Conservation (phyloP, 805 yeast genomes). For the Hanseniaspora lachancei region DNA sequence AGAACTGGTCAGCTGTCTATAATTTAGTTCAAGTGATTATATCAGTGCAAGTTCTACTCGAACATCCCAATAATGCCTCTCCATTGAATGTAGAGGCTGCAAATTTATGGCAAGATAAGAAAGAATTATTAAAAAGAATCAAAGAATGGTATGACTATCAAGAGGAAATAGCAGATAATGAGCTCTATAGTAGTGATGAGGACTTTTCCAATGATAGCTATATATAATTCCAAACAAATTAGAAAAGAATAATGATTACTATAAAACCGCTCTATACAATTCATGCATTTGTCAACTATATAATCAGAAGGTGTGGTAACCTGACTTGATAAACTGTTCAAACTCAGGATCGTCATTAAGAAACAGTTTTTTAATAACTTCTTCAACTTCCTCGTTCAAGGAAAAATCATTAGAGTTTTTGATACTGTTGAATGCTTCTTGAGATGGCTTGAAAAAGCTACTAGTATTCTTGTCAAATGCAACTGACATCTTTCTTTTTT, state of each 20-base stretch:
- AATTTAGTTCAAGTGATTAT: constrained; percentile 48
- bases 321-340: constrained; percentile 10
- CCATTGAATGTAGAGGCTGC: constrained; percentile 48
- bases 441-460: neutral
- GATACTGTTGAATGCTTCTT: constrained; percentile 18
- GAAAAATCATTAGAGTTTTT: constrained; percentile 26
- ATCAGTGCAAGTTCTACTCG: constrained; percentile 46
- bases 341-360: constrained; percentile 19
- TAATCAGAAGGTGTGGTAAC: neutral
- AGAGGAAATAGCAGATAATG: constrained; percentile 15
- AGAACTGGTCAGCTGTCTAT: constrained; percentile 52
- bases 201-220: neutral
- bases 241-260: too few relatives aligned
- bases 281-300: neutral
- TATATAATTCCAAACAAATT: neutral
- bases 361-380: constrained; percentile 25
- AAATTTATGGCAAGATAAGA: constrained; percentile 37
- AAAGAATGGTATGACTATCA: constrained; percentile 16
- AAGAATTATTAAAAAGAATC: constrained; percentile 26
- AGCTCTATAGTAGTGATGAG: neutral
- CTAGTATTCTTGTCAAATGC: neutral
- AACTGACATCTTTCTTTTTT: neutral
- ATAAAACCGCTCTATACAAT: too few relatives aligned
- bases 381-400: constrained; percentile 28
- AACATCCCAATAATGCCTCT: constrained; percentile 47